These are phyloP conservation scores for Aspergillus latus DNA, from an alignment of 2,329 filamentous ascomycete species.

Conservation along the genomic window DNA sequence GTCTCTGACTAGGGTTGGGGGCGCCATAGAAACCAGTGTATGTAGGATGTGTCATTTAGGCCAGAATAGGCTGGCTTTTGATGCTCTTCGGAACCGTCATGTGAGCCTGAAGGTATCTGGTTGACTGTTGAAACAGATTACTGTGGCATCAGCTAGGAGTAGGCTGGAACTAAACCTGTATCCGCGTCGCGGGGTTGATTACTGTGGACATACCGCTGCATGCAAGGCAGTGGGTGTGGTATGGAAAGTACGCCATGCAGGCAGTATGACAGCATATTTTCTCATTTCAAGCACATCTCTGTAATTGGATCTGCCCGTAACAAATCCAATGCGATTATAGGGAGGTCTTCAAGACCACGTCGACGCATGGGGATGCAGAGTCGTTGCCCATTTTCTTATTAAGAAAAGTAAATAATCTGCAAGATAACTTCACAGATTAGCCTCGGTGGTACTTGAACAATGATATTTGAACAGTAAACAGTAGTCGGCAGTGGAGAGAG, in stretches of 20 bases:
- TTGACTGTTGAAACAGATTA: not conserved
- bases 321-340: not conserved
- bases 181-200: not conserved
- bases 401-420: not conserved
- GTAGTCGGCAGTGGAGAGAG: not conserved
- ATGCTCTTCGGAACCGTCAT: not conserved
- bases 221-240: not conserved
- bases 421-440: not conserved
- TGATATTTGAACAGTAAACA: not conserved
- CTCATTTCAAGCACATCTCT: not conserved
- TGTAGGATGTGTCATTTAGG: not conserved
- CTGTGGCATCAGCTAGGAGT: not conserved
- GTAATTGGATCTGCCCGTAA: not conserved
- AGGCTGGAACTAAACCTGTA: not conserved
- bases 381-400: not conserved
- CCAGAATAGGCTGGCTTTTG: not conserved
- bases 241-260: not conserved
- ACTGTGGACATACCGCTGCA: not conserved
- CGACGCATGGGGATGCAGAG: not conserved
- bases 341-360: not conserved
- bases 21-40: not conserved
- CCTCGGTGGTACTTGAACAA: not conserved
- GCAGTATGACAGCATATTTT: not conserved
- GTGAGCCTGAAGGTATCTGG: not conserved
- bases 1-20: not conserved